Evolutionary conservation across 441 rosid species (phyloP).

Genomic region (Daphne laureola): DNA sequence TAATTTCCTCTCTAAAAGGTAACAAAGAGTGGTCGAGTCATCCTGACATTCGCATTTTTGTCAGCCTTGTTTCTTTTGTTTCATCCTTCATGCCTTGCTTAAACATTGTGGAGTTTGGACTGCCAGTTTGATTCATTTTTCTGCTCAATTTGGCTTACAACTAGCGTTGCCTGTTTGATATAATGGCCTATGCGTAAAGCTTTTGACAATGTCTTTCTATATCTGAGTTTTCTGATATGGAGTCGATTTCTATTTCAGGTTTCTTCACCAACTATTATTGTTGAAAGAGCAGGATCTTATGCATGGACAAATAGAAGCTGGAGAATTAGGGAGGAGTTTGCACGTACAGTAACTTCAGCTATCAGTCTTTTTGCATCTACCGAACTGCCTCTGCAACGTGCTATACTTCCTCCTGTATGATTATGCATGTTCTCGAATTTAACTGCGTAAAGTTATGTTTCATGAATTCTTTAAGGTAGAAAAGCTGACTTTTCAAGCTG

Average conservation of each 20-base stretch:
- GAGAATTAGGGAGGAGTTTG: conserved; percentile 96
- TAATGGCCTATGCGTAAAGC: not conserved
- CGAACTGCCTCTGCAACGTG: conserved; percentile 95
- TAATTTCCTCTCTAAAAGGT: no score
- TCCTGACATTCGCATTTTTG: no score
- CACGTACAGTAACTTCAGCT: conserved; percentile 93
- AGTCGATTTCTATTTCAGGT: conserved; percentile 38
- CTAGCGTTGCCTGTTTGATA: no score
- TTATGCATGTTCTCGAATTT: conserved; percentile 7
- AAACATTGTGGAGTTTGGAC: no score
- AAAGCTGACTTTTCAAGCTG: conserved; percentile 1
- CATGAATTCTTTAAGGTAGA: conserved; percentile 2
- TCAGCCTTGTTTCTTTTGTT: no score
- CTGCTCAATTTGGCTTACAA: no score
- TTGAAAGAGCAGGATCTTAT: conserved; percentile 96
- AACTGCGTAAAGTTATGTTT: conserved; percentile 3
- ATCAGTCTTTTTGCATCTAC: conserved; percentile 93
- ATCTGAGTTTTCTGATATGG: not conserved
- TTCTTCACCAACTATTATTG: conserved; percentile 95
- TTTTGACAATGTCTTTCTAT: conserved; percentile 5
- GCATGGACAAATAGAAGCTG: conserved; percentile 94
- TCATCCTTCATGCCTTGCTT: no score
- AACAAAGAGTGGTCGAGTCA: no score
- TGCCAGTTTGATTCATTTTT: no score
- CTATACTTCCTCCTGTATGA: conserved; percentile 89